These are phyloP conservation scores for Sechiopsis laciniata DNA, from an alignment of 306 rosid genomes.

Conservation along the genomic window DNA sequence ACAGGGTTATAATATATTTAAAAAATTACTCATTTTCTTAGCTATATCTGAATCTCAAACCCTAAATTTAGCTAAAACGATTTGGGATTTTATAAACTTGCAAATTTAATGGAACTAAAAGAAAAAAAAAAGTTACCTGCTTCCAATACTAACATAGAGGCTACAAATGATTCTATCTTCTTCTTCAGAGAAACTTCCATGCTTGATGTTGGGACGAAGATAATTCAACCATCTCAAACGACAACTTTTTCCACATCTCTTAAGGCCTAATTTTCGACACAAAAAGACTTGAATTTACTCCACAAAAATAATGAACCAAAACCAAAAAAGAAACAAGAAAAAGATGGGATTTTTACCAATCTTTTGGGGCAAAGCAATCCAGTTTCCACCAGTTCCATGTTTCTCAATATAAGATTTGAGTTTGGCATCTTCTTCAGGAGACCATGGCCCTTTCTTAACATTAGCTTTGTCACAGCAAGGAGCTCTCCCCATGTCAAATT, in stretches of 20 bases:
- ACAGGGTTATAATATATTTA: neutral
- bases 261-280: conserved; percentile 34
- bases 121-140: conserved; percentile 35
- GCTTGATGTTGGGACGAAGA: conserved; percentile 58
- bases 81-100: neutral
- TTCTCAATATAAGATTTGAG: no score
- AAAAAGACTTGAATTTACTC: neutral
- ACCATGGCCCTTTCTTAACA: no score
- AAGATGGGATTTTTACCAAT: conserved; percentile 32
- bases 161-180: conserved; percentile 62
- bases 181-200: conserved; percentile 61
- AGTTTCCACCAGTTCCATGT: no score
- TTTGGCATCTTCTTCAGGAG: no score
- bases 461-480: no score
- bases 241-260: conserved; percentile 64
- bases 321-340: neutral
- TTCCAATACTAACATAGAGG: conserved; percentile 56
- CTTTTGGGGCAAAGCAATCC: no score
- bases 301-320: neutral
- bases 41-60: neutral
- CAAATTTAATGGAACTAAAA: neutral
- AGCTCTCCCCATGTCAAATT: conserved; percentile 24
- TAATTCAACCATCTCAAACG: conserved; percentile 57
- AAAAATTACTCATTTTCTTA: neutral
- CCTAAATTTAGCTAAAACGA: conserved; percentile 12